Base-by-base conservation (phyloP, 1,284 basidiomycete species). In the Apiotrichum domesticum region DNA sequence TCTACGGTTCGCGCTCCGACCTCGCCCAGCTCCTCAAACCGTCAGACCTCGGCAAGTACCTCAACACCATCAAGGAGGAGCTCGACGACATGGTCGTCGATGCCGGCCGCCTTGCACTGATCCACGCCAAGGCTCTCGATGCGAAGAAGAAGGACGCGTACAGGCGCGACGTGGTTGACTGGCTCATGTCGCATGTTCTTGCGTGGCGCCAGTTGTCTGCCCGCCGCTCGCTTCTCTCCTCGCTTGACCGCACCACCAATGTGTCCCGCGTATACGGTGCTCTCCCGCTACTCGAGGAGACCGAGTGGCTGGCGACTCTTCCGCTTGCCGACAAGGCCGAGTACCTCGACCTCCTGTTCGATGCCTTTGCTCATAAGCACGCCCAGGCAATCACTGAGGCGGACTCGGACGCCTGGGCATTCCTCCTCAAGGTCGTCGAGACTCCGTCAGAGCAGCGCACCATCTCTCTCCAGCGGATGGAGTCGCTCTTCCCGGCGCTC, bases 1-100 rank as follows among this genome's bases (percentile, higher is more conserved):
- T 96, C 51, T 97, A 97, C 71, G 93, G 91, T 2, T 57, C 77
- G 4, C 78, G 74, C 35, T 85, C 39, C 87, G 87, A 79, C 42
- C 73, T 80, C 37, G 77, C 96, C 46, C 88, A 94, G 73, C 90
- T 91, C 65, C 78, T 95, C 39, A 87, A 90, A 61, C 83, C 84
- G 64, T 76, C 79, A 1, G 90, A 95, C 67, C 78, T 87, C 48
- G 79, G 80, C 51, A 80, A 77, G 60, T 96, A 95, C 72, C 74
- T 89, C 35, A 77, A 79, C 44, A 78, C 79, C 35, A 73, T 93
- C 10, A 71, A 80, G 11, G 78, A 79, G 14, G 78, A 81, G 48
- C 74, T 76, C 6, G 83, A 86, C 44, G 86, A 90, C 65, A 78
- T 94, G 51, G 68, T 81, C 1, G 83, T 87, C 51, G 93, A 96